phyloP scores from a whole-genome alignment of 169 alveolate genomes.

The Fabrea salina region DNA sequence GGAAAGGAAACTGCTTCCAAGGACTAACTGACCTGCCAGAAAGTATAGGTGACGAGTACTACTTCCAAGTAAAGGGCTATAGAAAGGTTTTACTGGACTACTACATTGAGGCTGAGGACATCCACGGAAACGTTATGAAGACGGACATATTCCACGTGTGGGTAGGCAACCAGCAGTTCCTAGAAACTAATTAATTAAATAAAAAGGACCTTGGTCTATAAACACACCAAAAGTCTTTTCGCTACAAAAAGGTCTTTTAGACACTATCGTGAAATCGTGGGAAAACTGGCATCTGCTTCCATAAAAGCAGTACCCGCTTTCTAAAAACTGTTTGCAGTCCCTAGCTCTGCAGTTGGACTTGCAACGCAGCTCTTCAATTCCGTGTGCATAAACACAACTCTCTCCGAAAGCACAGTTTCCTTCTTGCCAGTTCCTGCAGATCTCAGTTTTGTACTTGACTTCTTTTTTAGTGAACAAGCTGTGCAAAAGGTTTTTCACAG shows the following conservation, averaged over 20 bases:
- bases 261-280: no score
- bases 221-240: no score
- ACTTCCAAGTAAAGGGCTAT: slow-evolving; percentile 8
- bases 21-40: neutral
- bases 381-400: slow-evolving; percentile 73
- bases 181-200: no score
- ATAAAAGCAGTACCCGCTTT: slow-evolving; percentile 65
- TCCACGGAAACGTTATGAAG: neutral
- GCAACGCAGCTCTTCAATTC: slow-evolving; percentile 58
- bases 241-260: no score
- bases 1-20: slow-evolving; percentile 15
- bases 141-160: slow-evolving; percentile 35
- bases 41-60: slow-evolving; percentile 19
- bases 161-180: slow-evolving; percentile 36
- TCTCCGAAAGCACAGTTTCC: slow-evolving; percentile 60
- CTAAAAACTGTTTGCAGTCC: slow-evolving; percentile 66
- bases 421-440: slow-evolving; percentile 62
- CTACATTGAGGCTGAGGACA: slow-evolving; percentile 26
- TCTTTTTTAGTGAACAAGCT: no score
- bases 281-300: slow-evolving; percentile 72
- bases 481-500: no score
- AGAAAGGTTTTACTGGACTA: slow-evolving; percentile 18
- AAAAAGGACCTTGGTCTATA: no score
- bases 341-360: slow-evolving; percentile 67
- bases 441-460: slow-evolving; percentile 62